A percentile compares a stretch with the other conserved stretches of the same genome.
These are phyloP conservation scores for Mycena epipterygia DNA, from an alignment of 768 basidiomycete species.

Conservation along the genomic window DNA sequence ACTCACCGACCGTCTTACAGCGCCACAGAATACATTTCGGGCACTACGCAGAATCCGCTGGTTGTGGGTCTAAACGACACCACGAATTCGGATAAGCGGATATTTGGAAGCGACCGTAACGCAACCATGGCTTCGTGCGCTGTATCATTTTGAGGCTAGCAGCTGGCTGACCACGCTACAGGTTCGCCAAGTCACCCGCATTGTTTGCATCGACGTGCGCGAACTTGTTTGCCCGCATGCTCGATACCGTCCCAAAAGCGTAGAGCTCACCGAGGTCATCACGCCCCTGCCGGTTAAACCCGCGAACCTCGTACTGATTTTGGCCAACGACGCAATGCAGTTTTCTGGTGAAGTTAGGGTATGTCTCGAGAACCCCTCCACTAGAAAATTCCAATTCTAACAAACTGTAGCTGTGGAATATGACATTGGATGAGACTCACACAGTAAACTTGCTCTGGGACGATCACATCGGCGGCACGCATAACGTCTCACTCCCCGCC, in stretches of 20 bases:
- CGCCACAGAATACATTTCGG: too few species aligned
- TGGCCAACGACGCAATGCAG: not conserved
- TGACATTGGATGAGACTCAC: too few species aligned
- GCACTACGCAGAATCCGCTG: too few species aligned
- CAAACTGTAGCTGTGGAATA: too few species aligned
- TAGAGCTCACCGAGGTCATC: slow-evolving; percentile 1
- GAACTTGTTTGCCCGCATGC: slow-evolving; percentile 2
- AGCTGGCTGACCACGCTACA: too few species aligned
- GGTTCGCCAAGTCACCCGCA: too few species aligned
- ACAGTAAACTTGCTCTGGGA: too few species aligned
- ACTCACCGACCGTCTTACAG: not conserved
- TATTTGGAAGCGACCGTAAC: slow-evolving; percentile 52
- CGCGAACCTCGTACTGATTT: not conserved
- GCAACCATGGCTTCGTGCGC: slow-evolving; percentile 48
- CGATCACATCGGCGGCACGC: not conserved
- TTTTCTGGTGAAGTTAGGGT: slow-evolving; percentile 4
- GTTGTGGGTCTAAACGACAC: too few species aligned
- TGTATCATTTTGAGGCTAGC: too few species aligned
- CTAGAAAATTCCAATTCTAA: not conserved
- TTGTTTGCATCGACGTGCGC: too few species aligned
- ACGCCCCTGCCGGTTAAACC: slow-evolving; percentile 13
- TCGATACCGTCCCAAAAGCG: slow-evolving; percentile 8
- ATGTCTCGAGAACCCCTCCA: not conserved
- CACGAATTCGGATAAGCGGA: too few species aligned
- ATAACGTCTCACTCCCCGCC: not conserved